These are phyloP conservation scores for Lactarius hatsudake DNA, from an alignment of 768 basidiomycete species.

Conservation along the genomic window DNA sequence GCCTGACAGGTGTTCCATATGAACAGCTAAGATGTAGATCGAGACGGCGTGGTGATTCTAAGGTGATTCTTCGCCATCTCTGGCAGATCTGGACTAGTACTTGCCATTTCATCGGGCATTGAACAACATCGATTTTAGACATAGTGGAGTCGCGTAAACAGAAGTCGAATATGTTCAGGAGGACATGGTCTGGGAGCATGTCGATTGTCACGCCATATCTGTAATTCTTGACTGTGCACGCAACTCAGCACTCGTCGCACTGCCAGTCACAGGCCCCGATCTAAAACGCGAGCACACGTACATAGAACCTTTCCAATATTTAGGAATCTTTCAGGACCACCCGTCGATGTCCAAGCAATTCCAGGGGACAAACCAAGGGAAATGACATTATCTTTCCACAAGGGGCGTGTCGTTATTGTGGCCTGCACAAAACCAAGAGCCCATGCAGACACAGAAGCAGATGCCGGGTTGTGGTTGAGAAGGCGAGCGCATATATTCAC, in stretches of 20 bases:
- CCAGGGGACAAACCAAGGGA: not conserved
- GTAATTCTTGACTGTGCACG: not conserved
- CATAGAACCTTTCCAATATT: not conserved
- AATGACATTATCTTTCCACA: not conserved
- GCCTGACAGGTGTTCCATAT: not conserved
- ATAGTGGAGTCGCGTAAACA: not conserved
- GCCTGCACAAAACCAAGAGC: not conserved
- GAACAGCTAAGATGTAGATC: not conserved
- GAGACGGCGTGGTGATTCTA: not conserved
- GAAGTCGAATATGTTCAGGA: not conserved
- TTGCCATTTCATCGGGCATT: not conserved
- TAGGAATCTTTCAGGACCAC: not conserved
- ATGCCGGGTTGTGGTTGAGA: not conserved
- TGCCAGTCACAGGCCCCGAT: too few species aligned
- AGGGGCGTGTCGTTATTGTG: not conserved
- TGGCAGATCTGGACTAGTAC: not conserved
- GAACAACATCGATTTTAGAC: too few species aligned
- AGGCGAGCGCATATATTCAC: not conserved
- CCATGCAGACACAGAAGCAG: not conserved
- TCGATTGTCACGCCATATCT: not conserved
- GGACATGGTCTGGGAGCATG: not conserved
- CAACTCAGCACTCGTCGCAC: not conserved
- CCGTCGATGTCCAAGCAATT: not conserved
- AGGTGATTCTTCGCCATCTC: not conserved
- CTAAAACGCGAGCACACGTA: not conserved